Base-by-base conservation (phyloP, 2,329 filamentous ascomycete genomes). In the Alternaria sp. region DNA sequence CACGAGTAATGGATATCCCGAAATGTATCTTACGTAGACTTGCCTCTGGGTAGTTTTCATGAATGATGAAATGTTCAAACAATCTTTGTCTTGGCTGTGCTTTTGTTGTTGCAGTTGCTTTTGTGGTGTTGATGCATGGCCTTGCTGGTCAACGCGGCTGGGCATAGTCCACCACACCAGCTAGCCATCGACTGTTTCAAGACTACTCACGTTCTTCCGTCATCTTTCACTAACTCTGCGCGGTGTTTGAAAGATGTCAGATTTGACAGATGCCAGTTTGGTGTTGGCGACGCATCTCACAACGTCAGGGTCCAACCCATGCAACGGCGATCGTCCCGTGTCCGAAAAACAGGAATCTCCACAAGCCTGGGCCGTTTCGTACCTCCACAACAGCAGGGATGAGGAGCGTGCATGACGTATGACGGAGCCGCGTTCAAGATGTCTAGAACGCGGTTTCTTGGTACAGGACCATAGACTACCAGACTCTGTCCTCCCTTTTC, bases 1-100 rank as follows among this genome's bases (percentile, higher is more conserved):
- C 68, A 78, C 70, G 74, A 76, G 67, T 76, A 70, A 76, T 75
- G 72, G 74, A 76, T 75, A 70, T 73, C 68, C 70, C 70, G 72
- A 68, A 70, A 71, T 75, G 72, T 73, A 72, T 68, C 74, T 70
- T 75, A 74, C 69, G 73, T 76, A 77, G 74, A 72, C 65, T 65
- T 71, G 67, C 70, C 68, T 68, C 61, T 67, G 65, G 67, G 68
- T 69, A 57, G 66, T 72, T 69, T 72, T 75, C 70, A 71, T 68
- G 73, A 69, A 75, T 74, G 72, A 76, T 68, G 71, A 73, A 73
- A 73, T 64, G 52, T 74, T 70, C 61, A 67, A 73, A 72, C 70
- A 66, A 57, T 36, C 15, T 47, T 40, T n/a, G 47, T 11, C 26
- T 46, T 43, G 46, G 8, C 19, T 40, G 49, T 25, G 21, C 28